Percentiles rank a stretch among this genome's conserved stretches.
Evolutionary conservation across 305 asterid genomes (phyloP).

Genomic region (Rubia tinctorum): DNA sequence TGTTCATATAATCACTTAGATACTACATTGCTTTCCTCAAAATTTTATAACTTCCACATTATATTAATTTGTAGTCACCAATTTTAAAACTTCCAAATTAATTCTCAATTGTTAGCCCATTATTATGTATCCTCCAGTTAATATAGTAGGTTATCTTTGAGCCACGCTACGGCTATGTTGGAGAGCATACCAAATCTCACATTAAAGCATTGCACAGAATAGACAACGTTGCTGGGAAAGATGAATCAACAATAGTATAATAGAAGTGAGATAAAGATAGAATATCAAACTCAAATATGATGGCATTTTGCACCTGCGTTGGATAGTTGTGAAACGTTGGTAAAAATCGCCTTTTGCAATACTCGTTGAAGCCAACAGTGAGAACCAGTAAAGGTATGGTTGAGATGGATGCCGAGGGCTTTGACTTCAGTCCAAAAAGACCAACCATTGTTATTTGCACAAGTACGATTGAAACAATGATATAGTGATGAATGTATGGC

Average conservation of each 20-base stretch:
- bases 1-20: too few species aligned
- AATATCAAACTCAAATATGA: neutral
- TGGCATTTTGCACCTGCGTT: conserved; percentile 51
- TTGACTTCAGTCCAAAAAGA: conserved; percentile 83
- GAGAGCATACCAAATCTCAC: neutral
- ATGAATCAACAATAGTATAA: neutral
- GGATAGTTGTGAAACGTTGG: conserved; percentile 73
- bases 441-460: conserved; percentile 92
- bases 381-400: conserved; percentile 68
- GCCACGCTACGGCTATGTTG: neutral
- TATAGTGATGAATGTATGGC: conserved; percentile 89
- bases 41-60: too few species aligned
- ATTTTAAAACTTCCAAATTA: neutral
- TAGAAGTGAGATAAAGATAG: neutral
- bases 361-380: conserved; percentile 75
- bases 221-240: neutral
- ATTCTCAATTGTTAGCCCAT: neutral
- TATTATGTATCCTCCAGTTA: neutral
- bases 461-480: conserved; percentile 61
- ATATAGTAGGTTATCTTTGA: neutral
- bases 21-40: too few species aligned
- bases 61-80: too few species aligned
- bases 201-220: neutral
- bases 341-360: conserved; percentile 82
- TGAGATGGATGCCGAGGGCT: conserved; percentile 79